Conservation (phyloP, 495 filamentous ascomycete species). For the Xylaria castorea region DNA sequence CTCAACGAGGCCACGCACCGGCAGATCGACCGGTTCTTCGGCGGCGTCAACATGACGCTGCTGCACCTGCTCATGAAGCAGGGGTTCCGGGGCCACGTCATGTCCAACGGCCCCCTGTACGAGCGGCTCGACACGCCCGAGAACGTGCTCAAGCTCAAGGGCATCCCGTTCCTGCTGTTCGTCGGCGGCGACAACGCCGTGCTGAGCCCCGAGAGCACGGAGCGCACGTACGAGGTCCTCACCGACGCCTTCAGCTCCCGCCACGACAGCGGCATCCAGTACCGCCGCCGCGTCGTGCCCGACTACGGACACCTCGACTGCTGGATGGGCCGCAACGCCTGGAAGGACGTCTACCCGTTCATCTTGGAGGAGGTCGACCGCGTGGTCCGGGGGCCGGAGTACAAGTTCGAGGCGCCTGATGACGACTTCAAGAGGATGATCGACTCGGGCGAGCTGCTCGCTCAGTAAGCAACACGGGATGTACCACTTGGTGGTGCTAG, state of each 20-base stretch:
- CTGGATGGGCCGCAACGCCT: conserved; percentile 69
- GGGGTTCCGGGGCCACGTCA: conserved; percentile 59
- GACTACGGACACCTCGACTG: conserved; percentile 73
- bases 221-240: conserved; percentile 62
- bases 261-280: conserved; percentile 45
- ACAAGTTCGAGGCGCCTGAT: conserved; percentile 49
- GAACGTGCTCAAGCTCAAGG: conserved; percentile 59
- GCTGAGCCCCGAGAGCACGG: conserved; percentile 63
- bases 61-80: conserved; percentile 65
- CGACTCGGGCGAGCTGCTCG: conserved; percentile 48
- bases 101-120: conserved; percentile 56
- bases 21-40: conserved; percentile 67
- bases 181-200: conserved; percentile 67
- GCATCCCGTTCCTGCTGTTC: conserved; percentile 64
- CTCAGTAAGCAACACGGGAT: conserved; percentile 2
- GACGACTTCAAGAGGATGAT: conserved; percentile 52
- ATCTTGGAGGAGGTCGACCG: conserved; percentile 62
- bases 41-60: conserved; percentile 65
- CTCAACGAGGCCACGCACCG: conserved; percentile 69
- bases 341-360: conserved; percentile 68
- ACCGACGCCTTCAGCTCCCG: conserved; percentile 58
- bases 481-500: neutral
- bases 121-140: conserved; percentile 53
- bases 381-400: conserved; percentile 49
- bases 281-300: conserved; percentile 60